Evolutionary conservation across 257 asterid species (phyloP).

Genomic region (Agastache rugosa): DNA sequence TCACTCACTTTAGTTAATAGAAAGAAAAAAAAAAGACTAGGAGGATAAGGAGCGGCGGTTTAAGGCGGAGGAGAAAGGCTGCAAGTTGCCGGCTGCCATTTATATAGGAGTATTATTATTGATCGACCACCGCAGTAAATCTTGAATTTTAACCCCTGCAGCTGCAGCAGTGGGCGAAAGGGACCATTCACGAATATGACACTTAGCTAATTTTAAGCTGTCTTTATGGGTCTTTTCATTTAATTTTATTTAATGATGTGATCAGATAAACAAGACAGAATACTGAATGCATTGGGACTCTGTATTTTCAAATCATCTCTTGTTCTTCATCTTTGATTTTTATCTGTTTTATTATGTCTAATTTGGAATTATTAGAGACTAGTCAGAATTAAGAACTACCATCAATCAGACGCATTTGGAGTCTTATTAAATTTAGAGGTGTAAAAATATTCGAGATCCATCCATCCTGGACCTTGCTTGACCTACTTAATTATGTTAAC

Average conservation of each 20-base stretch:
- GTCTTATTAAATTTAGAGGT: background rate
- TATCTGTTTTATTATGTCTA: background rate
- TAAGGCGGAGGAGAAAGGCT: slow-evolving; percentile 21
- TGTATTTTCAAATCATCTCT: background rate
- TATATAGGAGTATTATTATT: background rate
- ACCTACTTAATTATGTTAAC: background rate
- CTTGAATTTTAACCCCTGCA: slow-evolving; percentile 26
- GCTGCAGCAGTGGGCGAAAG: slow-evolving; percentile 26
- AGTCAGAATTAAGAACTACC: background rate
- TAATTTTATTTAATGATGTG: slow-evolving; percentile 39
- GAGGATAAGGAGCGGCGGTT: slow-evolving; percentile 33
- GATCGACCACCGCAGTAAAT: slow-evolving; percentile 32
- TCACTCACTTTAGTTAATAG: too few species aligned
- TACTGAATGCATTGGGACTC: slow-evolving; percentile 39
- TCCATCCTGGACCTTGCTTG: background rate
- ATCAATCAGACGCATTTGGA: background rate
- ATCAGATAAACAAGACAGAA: slow-evolving; percentile 32
- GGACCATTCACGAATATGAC: slow-evolving; percentile 55
- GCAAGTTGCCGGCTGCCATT: slow-evolving; percentile 27
- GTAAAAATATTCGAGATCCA: slow-evolving; percentile 4
- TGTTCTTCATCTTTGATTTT: background rate
- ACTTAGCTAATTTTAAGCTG: slow-evolving; percentile 40
- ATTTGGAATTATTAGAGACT: slow-evolving; percentile 1
- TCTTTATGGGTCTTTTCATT: slow-evolving; percentile 30
- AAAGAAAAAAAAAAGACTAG: background rate